A percentile compares a stretch with the other conserved stretches of the same genome.
These are phyloP conservation scores for Exophiala bonariae DNA, from an alignment of 2,329 filamentous ascomycete genomes.

Conservation along the genomic window DNA sequence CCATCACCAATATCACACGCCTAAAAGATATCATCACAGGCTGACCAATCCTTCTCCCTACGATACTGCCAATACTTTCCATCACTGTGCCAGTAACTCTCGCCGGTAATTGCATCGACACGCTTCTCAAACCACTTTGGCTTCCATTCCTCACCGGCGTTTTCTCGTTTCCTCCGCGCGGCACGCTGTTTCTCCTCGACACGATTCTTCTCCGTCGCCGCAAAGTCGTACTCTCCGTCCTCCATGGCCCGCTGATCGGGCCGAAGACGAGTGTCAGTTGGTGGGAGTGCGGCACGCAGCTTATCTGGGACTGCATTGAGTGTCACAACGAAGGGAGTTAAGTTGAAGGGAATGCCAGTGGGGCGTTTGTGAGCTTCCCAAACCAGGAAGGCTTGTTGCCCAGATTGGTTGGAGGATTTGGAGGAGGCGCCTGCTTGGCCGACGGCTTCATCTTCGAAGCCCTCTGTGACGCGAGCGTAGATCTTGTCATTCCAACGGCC, in stretches of 20 bases:
- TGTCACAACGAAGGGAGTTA: slow-evolving; percentile 92
- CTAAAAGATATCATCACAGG: slow-evolving; percentile 73
- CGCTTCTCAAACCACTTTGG: slow-evolving; percentile 83
- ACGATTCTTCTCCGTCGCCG: slow-evolving; percentile 89
- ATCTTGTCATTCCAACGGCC: slow-evolving; percentile 98
- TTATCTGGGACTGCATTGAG: slow-evolving; percentile 89
- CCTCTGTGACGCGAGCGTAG: slow-evolving; percentile 88
- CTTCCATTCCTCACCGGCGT: slow-evolving; percentile 74
- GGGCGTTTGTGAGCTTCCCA: slow-evolving; percentile 88
- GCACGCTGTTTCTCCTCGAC: slow-evolving; percentile 89
- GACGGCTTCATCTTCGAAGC: slow-evolving; percentile 74
- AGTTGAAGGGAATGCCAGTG: slow-evolving; percentile 86
- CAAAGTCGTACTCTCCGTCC: slow-evolving; percentile 93
- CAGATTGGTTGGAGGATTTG: slow-evolving; percentile 38
- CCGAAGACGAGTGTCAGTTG: slow-evolving; percentile 88
- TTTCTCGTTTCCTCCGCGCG: slow-evolving; percentile 71
- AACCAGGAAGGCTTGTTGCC: slow-evolving; percentile 77
- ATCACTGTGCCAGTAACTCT: slow-evolving; percentile 87
- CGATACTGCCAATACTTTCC: slow-evolving; percentile 79
- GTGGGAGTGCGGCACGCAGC: slow-evolving; percentile 75
- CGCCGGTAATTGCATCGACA: slow-evolving; percentile 75
- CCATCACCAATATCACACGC: too few species aligned
- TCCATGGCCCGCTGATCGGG: slow-evolving; percentile 98
- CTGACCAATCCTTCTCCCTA: slow-evolving; percentile 66
- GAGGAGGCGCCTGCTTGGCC: slow-evolving; percentile 48